Base-by-base conservation (phyloP, 257 asterid genomes). In the Orobanche coerulescens region DNA sequence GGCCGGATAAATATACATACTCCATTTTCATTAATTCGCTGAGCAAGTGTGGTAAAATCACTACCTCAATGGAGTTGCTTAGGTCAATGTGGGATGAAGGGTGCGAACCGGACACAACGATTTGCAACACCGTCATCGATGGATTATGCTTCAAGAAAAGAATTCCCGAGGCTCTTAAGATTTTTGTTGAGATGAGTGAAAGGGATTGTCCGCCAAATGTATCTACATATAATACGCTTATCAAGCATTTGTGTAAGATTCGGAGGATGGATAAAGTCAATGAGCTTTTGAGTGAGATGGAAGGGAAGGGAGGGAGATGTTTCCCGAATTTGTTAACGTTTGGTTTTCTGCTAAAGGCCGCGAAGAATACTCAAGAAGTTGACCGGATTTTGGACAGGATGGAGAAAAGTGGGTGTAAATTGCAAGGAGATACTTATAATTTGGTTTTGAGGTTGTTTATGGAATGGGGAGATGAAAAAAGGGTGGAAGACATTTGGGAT, bases 111-210 rank as follows among this genome's bases (percentile, higher is more conserved):
- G 97, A 90, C 46, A 79, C 57, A 5, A 28, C 94, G 0, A 81
- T 87, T 19, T 90, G 97, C 76, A 90, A 87, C 71, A 74, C 75
- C 0, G 83, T 90, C 6, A 80, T 90, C 2, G 88, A 90, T 31
- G 96, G 96, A 19, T 61, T 90, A 70, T 87, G 97, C 74, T 90
- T 84, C 82, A 90, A 90, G 84, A 85, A 87, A 72, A 77, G 89
- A 60, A 80, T 90, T 2, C 96, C 96, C 0, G 95, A 87, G 59
- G 97, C 96, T 23, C 78, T 90, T 1, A 55, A 60, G 66, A 81
- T 90, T 19, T 75, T 84, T 3, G 16, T 16, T 0, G 85, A 73
- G 67, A 87, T 90, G 97, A 70, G 70, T 10, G 76, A 62, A 60
- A 73, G 71, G 60, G 83, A 67, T 1, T 78, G 82, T 28, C 49